Evolutionary conservation across 2,329 filamentous ascomycete species (phyloP).

Genomic region (Pseudopyricularia javanii): DNA sequence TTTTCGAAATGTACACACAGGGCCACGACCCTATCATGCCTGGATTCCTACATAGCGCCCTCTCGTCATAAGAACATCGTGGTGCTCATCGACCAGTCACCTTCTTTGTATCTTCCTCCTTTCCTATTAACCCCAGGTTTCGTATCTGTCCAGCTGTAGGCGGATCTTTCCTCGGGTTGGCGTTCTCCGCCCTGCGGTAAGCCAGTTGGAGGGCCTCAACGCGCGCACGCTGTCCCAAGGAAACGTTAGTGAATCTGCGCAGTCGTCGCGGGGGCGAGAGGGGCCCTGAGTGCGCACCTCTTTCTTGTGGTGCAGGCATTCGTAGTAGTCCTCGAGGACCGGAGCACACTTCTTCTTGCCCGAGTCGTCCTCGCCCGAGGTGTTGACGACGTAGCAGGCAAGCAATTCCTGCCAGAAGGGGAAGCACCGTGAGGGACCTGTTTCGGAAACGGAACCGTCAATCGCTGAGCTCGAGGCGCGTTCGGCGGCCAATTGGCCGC

Average conservation of each 20-base stretch:
- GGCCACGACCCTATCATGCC: not conserved
- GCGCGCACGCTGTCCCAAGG: conserved; percentile 54
- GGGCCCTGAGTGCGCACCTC: conserved; percentile 49
- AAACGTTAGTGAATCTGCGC: not conserved
- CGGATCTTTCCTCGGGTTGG: conserved; percentile 65
- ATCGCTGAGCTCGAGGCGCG: not conserved
- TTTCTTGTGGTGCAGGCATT: conserved; percentile 97
- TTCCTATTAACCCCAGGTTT: conserved; percentile 71
- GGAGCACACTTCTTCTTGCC: conserved; percentile 82
- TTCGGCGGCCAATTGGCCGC: conserved; percentile 6
- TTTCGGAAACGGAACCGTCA: not conserved
- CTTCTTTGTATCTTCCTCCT: conserved; percentile 67
- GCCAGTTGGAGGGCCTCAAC: conserved; percentile 69
- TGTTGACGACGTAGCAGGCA: conserved; percentile 96
- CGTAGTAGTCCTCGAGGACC: conserved; percentile 91
- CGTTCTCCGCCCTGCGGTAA: conserved; percentile 67
- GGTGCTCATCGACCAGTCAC: conserved; percentile 24
- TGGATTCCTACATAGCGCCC: not conserved
- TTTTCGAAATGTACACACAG: not conserved
- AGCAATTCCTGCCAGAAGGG: conserved; percentile 99
- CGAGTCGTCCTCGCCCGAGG: conserved; percentile 60
- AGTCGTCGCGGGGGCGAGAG: not conserved
- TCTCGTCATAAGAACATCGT: not conserved
- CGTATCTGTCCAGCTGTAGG: conserved; percentile 79
- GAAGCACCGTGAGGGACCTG: conserved; percentile 72